Evolutionary conservation across 2,329 filamentous ascomycete species (phyloP).

Genomic region (Parascedosporium putredinis): DNA sequence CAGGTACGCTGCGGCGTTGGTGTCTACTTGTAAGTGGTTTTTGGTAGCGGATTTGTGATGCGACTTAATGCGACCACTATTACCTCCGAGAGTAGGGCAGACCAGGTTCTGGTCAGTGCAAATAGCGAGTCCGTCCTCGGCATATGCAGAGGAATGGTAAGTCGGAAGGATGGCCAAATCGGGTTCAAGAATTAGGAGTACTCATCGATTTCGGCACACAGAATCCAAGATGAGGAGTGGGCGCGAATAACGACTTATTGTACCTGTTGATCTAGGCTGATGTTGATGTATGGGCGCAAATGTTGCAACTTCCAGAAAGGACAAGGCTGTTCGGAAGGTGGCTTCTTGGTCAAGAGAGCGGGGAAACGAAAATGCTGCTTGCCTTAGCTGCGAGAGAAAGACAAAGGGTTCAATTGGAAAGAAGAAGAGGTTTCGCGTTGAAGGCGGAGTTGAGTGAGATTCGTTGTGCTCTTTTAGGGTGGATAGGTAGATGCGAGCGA

Average conservation of each 20-base stretch:
- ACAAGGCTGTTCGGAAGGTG: no score
- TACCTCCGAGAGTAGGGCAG: neutral
- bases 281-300: no score
- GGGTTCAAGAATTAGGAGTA: neutral
- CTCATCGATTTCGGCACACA: neutral
- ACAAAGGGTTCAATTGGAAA: no score
- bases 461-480: no score
- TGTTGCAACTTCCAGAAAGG: no score
- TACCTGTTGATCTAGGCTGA: no score
- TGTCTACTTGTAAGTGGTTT: neutral
- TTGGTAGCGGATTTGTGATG: neutral
- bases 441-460: neutral
- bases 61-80: neutral
- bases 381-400: no score
- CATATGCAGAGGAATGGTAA: neutral
- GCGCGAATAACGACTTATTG: neutral
- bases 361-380: no score
- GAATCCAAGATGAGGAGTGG: neutral
- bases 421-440: neutral
- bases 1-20: neutral
- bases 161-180: slow-evolving; percentile 1
- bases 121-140: neutral
- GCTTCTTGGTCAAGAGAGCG: no score
- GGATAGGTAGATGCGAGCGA: no score
- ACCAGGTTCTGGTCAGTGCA: neutral